Percentiles rank a stretch among this genome's conserved stretches.
phyloP scores from a whole-genome alignment of 169 alveolate genomes.

The Sarcocystis neurona region DNA sequence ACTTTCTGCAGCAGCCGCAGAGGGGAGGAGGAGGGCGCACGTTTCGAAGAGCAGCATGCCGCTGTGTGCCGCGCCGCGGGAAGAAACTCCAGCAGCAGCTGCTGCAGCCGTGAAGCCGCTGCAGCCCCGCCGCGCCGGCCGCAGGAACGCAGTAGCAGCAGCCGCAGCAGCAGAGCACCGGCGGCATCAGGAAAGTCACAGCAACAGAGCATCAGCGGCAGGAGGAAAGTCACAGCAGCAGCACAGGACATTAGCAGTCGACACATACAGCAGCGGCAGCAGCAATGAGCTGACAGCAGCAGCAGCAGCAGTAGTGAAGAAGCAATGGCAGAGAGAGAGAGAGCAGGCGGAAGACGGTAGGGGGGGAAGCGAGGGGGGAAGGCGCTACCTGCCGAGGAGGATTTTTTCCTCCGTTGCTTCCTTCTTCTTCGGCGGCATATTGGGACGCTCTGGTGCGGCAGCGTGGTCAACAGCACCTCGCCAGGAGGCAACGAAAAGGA shows the following conservation, averaged over 20 bases:
- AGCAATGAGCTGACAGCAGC: neutral
- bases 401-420: constrained; percentile 75
- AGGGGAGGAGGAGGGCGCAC: no score
- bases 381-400: constrained; percentile 67
- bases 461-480: no score
- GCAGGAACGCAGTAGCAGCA: neutral
- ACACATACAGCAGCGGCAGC: neutral
- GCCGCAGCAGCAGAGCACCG: no score
- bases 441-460: neutral
- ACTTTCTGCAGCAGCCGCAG: no score
- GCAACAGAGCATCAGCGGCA: no score
- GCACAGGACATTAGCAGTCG: no score
- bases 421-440: constrained; percentile 84
- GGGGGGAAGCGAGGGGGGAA: neutral
- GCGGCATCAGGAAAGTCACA: no score
- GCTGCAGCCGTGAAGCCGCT: no score
- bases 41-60: no score
- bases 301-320: constrained; percentile 14
- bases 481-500: neutral
- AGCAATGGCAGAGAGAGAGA: neutral
- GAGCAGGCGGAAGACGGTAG: neutral
- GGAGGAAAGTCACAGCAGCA: no score
- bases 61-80: no score
- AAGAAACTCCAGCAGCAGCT: no score
- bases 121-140: neutral